A percentile compares a stretch with the other conserved stretches of the same genome.
These are phyloP conservation scores for Pythium folliculosum DNA, from an alignment of 352 stramenopile species.

Conservation along the genomic window DNA sequence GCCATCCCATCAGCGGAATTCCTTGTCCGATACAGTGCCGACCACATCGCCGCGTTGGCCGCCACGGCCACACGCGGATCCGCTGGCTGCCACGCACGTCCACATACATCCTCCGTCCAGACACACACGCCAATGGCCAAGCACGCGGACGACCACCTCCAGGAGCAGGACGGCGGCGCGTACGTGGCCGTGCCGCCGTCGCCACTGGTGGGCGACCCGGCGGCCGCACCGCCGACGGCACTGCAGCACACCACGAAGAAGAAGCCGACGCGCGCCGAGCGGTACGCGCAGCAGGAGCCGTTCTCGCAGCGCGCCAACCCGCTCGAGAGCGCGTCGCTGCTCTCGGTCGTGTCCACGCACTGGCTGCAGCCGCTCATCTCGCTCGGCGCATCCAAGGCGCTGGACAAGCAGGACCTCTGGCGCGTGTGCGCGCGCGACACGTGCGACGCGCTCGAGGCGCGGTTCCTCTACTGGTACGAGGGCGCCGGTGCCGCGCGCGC, in stretches of 20 bases:
- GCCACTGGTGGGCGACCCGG: slow-evolving; percentile 2
- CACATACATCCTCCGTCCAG: not conserved
- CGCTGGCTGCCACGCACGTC: not conserved
- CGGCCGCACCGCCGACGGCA: not conserved
- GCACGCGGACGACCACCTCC: not conserved
- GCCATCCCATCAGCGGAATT: slow-evolving; percentile 7
- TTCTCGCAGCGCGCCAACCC: slow-evolving; percentile 32
- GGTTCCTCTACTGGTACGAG: slow-evolving; percentile 27
- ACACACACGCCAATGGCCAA: not conserved
- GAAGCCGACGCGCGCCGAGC: slow-evolving; percentile 18
- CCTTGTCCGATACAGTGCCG: not conserved
- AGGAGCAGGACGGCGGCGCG: slow-evolving; percentile 1
- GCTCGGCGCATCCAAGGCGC: slow-evolving; percentile 34
- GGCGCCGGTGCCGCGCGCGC: not conserved
- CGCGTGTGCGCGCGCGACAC: slow-evolving; percentile 30
- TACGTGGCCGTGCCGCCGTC: slow-evolving; percentile 27
- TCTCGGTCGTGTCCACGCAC: slow-evolving; percentile 34
- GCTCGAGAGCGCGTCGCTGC: slow-evolving; percentile 34
- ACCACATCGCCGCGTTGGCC: no score
- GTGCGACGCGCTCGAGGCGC: slow-evolving; percentile 31
- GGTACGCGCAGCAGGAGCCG: slow-evolving; percentile 34
- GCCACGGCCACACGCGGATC: no score
- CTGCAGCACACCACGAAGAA: not conserved
- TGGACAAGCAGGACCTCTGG: slow-evolving; percentile 49
- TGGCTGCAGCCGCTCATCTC: slow-evolving; percentile 47